These are phyloP conservation scores for Cardamine chenopodiifolia DNA, from an alignment of 345 rosid genomes.

Conservation along the genomic window DNA sequence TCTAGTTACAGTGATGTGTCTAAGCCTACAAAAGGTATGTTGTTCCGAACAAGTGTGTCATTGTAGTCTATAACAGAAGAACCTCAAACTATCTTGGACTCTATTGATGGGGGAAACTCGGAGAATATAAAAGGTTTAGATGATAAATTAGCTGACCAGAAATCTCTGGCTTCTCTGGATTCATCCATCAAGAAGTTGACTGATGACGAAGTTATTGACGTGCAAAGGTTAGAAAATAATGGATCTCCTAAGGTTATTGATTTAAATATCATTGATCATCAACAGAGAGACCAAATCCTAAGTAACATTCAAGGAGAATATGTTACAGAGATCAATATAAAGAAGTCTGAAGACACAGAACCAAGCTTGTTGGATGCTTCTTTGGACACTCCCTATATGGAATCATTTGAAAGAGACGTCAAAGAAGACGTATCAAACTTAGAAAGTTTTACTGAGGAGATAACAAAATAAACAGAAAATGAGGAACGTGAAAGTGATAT, in stretches of 20 bases:
- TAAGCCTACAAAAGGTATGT: constrained; percentile 15
- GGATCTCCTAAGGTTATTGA: constrained; percentile 16
- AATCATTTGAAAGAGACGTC: constrained; percentile 17
- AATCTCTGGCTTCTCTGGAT: background rate
- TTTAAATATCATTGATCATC: constrained; percentile 5
- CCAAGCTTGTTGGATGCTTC: constrained; percentile 20
- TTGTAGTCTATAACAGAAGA: constrained; percentile 44
- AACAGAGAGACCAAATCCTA: background rate
- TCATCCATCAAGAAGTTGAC: constrained; percentile 9
- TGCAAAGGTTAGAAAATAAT: background rate
- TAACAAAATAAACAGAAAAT: constrained; percentile 7
- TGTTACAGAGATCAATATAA: constrained; percentile 19
- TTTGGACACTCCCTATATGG: background rate
- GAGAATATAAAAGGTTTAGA: constrained; percentile 1
- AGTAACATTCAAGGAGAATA: constrained; percentile 17
- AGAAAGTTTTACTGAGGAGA: background rate
- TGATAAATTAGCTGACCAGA: background rate
- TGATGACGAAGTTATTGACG: constrained; percentile 26
- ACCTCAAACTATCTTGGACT: constrained; percentile 31
- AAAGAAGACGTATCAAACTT: constrained; percentile 2
- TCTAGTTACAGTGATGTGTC: constrained; percentile 16
- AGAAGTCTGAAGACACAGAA: background rate
- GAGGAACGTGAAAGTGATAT: background rate
- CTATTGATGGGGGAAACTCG: background rate
- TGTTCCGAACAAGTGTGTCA: constrained; percentile 40